phyloP scores from a whole-genome alignment of 371 early-diverging fungal species.

The Mucor irregularis region DNA sequence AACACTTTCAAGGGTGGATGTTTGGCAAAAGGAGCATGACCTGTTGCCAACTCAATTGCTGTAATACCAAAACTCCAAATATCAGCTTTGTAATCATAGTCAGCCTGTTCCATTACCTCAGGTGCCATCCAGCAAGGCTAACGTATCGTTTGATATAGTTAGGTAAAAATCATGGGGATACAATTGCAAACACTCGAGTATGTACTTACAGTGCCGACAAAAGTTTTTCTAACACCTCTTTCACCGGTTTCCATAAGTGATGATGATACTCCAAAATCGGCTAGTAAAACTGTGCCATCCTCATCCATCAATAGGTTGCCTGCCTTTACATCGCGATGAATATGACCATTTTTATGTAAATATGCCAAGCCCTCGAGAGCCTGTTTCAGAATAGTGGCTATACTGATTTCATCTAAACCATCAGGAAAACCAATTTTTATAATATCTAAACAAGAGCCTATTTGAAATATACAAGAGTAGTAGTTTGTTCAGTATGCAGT shows the following conservation, averaged over 20 bases:
- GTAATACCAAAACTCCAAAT: constrained; percentile 93
- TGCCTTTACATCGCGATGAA: constrained; percentile 92
- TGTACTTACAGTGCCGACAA: constrained; percentile 48
- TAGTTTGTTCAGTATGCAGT: too few species aligned
- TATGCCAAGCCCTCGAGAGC: constrained; percentile 84
- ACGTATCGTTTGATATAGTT: too few species aligned
- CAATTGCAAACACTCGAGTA: background rate
- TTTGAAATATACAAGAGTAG: background rate
- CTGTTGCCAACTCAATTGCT: constrained; percentile 82
- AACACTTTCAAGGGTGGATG: constrained; percentile 80
- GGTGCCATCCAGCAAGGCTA: constrained; percentile 88
- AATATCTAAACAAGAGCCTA: constrained; percentile 82
- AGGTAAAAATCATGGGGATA: too few species aligned
- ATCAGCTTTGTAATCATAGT: constrained; percentile 86
- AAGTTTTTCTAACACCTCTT: constrained; percentile 77
- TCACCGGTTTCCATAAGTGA: constrained; percentile 79
- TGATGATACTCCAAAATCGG: constrained; percentile 91
- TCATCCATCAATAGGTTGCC: constrained; percentile 85
- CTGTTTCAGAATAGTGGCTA: constrained; percentile 84
- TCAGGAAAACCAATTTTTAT: constrained; percentile 80
- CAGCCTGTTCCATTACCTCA: constrained; percentile 67
- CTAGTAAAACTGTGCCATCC: constrained; percentile 78
- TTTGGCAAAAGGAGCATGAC: constrained; percentile 91
- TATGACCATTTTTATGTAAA: constrained; percentile 82
- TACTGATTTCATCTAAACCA: constrained; percentile 79